Evolutionary conservation across 441 rosid genomes (phyloP), one percentile per base, ranked within the genome.

Genomic region (Croton laevigatus): DNA sequence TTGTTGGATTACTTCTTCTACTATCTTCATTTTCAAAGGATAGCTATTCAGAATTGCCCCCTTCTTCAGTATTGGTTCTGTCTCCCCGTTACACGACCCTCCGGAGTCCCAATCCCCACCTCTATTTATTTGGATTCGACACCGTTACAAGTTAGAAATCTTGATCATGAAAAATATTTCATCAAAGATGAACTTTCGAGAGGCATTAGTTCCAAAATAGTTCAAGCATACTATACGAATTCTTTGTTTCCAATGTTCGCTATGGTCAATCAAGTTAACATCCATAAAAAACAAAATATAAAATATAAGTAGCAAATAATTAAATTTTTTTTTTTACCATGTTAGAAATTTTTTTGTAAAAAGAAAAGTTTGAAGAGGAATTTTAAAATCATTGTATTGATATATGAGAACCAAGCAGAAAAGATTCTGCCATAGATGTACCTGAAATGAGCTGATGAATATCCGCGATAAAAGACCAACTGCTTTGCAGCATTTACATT

Each of bases 61-160:
- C 3, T 74, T 82, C 69, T 74, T 82, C 69, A 78, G 68, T 55
- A 89, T 74, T 36, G 97, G 99, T 67, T 81, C 82, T 5, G 76
- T 82, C 80, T 91, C 98, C 74, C 96, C 96, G 2, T 78, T 82
- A 79, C 97, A 91, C 9, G 96, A 71, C 62, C 97, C 99, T 49
- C 99, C 99, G 0, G 96, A 91, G 82, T 94, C 88, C 98, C 98
- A 91, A 65, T 89, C 97, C 62, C 98, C 98, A 46, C 97, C 98
- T 66, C 97, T 91, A 77, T 80, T 76, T 57, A 72, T 57, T 37
- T 42, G 22, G 57, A 42, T 62, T 62, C 23, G 45, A n/a, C 46
- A 34, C 38, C 17, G 8, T 7, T 6, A 3, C 19, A 70, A 20
- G 40, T 54, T 38, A 36, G 36, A 44, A 36, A 57, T 46, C 10